phyloP scores from a whole-genome alignment of 192 early-diverging fungal species.

The Linnemannia elongata region DNA sequence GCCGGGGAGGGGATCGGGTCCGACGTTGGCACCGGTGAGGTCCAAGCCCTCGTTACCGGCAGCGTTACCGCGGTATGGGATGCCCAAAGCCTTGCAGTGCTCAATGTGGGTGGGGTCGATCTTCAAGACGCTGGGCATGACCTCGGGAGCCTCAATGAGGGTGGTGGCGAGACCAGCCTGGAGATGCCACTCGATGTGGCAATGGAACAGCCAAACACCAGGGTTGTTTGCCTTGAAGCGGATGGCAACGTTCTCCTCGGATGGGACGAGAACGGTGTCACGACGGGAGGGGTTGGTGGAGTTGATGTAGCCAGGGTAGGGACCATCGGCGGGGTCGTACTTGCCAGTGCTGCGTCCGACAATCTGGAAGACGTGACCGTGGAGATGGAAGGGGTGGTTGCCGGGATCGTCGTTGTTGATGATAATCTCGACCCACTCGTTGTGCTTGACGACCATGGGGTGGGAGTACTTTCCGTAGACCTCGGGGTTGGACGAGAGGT shows the following conservation, averaged over 20 bases:
- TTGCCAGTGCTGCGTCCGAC: slow-evolving; percentile 69
- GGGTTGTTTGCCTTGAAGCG: slow-evolving; percentile 87
- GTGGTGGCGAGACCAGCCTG: slow-evolving; percentile 78
- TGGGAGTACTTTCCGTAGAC: slow-evolving; percentile 78
- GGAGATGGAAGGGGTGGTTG: slow-evolving; percentile 86
- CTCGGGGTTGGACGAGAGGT: slow-evolving; percentile 58
- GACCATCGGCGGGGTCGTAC: slow-evolving; percentile 62
- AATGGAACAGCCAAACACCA: slow-evolving; percentile 89
- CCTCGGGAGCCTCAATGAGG: slow-evolving; percentile 80
- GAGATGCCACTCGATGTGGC: slow-evolving; percentile 88
- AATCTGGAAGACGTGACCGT: slow-evolving; percentile 88
- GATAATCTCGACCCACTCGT: slow-evolving; percentile 76
- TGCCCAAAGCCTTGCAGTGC: slow-evolving; percentile 73
- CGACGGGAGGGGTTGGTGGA: slow-evolving; percentile 74
- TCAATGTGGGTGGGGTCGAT: slow-evolving; percentile 58
- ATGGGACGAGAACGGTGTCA: slow-evolving; percentile 82
- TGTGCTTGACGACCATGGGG: slow-evolving; percentile 71
- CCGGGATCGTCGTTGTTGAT: slow-evolving; percentile 83
- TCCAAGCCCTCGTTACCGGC: slow-evolving; percentile 78
- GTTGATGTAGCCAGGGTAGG: slow-evolving; percentile 56
- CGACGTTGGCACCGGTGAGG: slow-evolving; percentile 67
- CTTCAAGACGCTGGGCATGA: slow-evolving; percentile 68
- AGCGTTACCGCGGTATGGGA: slow-evolving; percentile 77
- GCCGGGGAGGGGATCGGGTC: slow-evolving; percentile 66
- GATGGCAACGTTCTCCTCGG: slow-evolving; percentile 75